Evolutionary conservation across 768 basidiomycete genomes (phyloP).

Genomic region (Tulasnella sp.): DNA sequence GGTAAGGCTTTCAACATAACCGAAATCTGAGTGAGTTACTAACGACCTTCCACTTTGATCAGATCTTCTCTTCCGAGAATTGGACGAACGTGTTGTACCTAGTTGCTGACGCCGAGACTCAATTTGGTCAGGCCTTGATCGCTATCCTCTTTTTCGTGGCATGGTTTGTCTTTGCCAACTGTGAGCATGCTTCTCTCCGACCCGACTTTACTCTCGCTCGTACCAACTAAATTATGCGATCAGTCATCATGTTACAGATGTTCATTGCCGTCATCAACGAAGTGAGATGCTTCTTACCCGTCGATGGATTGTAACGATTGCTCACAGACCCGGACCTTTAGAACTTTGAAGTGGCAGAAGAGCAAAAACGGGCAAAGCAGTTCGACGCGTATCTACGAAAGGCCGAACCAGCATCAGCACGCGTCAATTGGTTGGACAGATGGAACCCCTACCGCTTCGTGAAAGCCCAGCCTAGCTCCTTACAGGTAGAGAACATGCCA

Average conservation of each 20-base stretch:
- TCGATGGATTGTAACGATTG: not conserved
- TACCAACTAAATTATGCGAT: constrained; percentile 7
- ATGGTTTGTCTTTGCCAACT: constrained; percentile 90
- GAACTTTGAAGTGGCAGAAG: constrained; percentile 88
- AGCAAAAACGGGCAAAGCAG: constrained; percentile 74
- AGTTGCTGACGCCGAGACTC: constrained; percentile 47
- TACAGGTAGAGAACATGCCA: constrained; percentile 59
- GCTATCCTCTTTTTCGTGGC: constrained; percentile 58
- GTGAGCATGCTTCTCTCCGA: constrained; percentile 36
- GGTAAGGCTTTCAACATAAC: constrained; percentile 19
- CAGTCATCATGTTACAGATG: constrained; percentile 88
- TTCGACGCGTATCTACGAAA: constrained; percentile 49
- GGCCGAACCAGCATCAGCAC: constrained; percentile 26
- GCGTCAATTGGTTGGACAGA: constrained; percentile 53
- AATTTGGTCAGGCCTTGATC: constrained; percentile 56
- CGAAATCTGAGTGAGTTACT: not conserved
- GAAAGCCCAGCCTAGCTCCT: constrained; percentile 56
- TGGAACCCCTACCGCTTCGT: constrained; percentile 87
- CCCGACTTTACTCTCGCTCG: not conserved
- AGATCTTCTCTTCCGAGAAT: constrained; percentile 88
- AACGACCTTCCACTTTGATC: constrained; percentile 18
- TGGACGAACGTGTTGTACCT: constrained; percentile 73
- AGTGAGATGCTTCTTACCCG: constrained; percentile 19
- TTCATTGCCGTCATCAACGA: constrained; percentile 97
- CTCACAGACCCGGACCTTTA: constrained; percentile 15